Evolutionary conservation across 345 rosid genomes (phyloP), one percentile per base, ranked within the genome.

Genomic region (Citrus australasica): DNA sequence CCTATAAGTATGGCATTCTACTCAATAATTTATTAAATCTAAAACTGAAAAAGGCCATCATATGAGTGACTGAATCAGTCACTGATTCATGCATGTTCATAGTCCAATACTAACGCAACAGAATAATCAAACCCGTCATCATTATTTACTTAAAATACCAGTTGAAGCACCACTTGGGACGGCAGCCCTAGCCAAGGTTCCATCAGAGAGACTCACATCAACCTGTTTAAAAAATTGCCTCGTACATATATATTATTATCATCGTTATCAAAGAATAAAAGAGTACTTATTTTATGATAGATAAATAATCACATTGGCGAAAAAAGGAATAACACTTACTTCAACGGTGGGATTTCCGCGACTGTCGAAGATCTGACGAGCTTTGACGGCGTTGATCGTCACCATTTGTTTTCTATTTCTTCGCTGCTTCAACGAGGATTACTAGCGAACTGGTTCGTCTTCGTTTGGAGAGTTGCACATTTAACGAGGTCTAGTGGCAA

Each of bases 131-230:
- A 46, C 33, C 35, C 9, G 33, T 35, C 27, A 59, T 27, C 9
- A 46, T 46, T 13, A 46, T 46, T 46, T 13, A 13, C 0, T 46
- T 46, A 46, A 78, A 66, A 66, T 77, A 91, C 92, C 93, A 27
- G 93, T 91, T 56, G 93, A 91, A 67, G 92, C 95, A 70, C 95
- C 95, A 67, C 93, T 89, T 2, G 95, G 95, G 33, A 91, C 95
- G 51, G 95, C 90, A 64, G 93, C 95, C 71, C 95, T 86, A 25
- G 85, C 89, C 9, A 77, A 3, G 63, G 79, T 74, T 3, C 87
- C 87, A 60, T 89, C 88, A 22, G 87, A 82, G 8, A 87, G 81
- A 75, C 14, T 56, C 32, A 88, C 85, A 71, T 89, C 93, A 79
- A 79, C 89, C 93, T 91, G 75, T 58, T 69, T 13, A 25, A 16